Base-by-base conservation (phyloP, 345 rosid genomes). In the Aegle marmelos region DNA sequence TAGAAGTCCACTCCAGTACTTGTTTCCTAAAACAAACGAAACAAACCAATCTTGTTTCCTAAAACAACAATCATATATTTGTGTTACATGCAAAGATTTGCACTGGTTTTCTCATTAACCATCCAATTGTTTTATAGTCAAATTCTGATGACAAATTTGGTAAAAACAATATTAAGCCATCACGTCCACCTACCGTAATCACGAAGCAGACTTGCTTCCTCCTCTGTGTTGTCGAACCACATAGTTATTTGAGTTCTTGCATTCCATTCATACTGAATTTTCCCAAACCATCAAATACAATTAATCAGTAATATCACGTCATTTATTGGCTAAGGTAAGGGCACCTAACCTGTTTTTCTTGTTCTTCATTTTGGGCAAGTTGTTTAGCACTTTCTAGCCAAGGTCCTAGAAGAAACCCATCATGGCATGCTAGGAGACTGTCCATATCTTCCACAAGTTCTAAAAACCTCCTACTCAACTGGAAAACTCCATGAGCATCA, bases 161-260 rank as follows among this genome's bases (percentile, higher is more conserved):
- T 36, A 73, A 11, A 60, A 21, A 62, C 57, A 59, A 39, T 6
- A 14, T 11, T 34, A n/a, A 45, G 65, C 39, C 45, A 24, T 27
- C 6, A 17, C 57, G 68, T 75, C 25, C 33, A 16, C 82, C 66
- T 83, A 89, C 93, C 95, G 48, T 90, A 90, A 63, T 91, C 93
- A 3, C 89, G 91, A 48, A 91, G 90, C 70, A 91, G 88, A 83
- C 95, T 91, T 66, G 93, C 93, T 76, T 89, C 91, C 68, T 79
- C 92, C 62, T 79, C 85, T 7, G 89, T 86, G 86, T 86, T 91
- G 88, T 91, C 92, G 28, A 82, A 90, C 93, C 95, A 90, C 95
- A 91, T 91, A 24, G 95, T 90, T 87, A 91, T 85, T 75, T 88
- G 95, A 50, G 93, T 90, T 79, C 92, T 88, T 36, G 93, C 93